phyloP scores from a whole-genome alignment of 1,139 yeast genomes.

The Eremothecium coryli region DNA sequence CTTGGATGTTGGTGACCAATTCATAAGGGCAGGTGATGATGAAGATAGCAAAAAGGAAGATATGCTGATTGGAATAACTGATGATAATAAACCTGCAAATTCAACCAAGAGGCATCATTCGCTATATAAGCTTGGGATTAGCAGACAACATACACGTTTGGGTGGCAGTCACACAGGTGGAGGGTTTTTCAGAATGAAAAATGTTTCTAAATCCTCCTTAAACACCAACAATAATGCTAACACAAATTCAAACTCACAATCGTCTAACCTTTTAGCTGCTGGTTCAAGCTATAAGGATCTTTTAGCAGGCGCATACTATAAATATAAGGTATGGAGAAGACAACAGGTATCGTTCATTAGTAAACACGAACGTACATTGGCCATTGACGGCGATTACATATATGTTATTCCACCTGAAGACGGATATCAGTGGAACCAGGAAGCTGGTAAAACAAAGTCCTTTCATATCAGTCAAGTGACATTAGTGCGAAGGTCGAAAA shows the following conservation, averaged over 20 bases:
- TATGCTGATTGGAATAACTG: neutral
- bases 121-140: conserved; percentile 11
- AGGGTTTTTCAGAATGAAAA: conserved; percentile 26
- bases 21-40: conserved; percentile 11
- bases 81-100: conserved; percentile 11
- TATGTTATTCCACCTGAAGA: conserved; percentile 81
- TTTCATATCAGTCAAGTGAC: conserved; percentile 77
- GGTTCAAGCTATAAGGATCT: conserved; percentile 25
- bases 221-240: no score
- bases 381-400: conserved; percentile 88
- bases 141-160: conserved; percentile 1
- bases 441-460: conserved; percentile 72
- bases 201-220: conserved; percentile 26
- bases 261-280: conserved; percentile 11
- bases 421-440: conserved; percentile 55
- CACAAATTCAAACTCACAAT: conserved; percentile 5
- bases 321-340: conserved; percentile 78
- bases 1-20: conserved; percentile 15
- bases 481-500: conserved; percentile 66
- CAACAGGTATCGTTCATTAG: conserved; percentile 71
- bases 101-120: conserved; percentile 17
- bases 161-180: conserved; percentile 9
- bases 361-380: conserved; percentile 72
- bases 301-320: conserved; percentile 35
- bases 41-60: conserved; percentile 7